Evolutionary conservation across 2,329 filamentous ascomycete genomes (phyloP), one percentile per base, ranked within the genome.

Genomic region (Venturia asperata): DNA sequence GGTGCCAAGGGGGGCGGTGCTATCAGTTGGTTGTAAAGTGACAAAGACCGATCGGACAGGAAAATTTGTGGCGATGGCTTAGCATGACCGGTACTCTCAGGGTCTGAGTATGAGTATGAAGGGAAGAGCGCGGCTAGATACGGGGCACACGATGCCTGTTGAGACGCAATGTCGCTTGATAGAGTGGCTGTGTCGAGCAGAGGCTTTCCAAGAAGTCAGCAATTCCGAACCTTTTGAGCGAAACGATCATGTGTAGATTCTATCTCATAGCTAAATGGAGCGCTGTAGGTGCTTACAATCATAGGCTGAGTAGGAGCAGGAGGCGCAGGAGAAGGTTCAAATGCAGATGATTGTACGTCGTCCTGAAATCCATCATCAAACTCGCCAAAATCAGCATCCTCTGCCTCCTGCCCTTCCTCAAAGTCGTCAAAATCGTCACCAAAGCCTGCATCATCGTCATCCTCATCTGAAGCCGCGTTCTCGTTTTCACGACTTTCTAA

Each of bases 11-110:
- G 92, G 1, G 94, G 94, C 24, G 94, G 93, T 1, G 93, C 93
- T 39, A 97, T 91, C 5, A 99, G 86, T 78, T 99, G 94, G 49
- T 92, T 92, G 94, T 94, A 99, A 42, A 99, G 82, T 0, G 94
- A 97, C 65, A 90, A 87, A 67, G 90, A 95, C 66, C 92, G 87
- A 63, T 92, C 88, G 49, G 91, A 95, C 64, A 91, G 85, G 76
- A 97, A 94, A 62, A 67, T 83, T 81, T 64, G 72, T 69, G 52
- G 69, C 73, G 58, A 74, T 75, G 13, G 74, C 74, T 70, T 69
- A 4, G 69, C 68, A 34, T 24, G 45, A 21, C 69, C 69, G 45
- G 72, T 69, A 65, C 69, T 60, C 66, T 69, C 72, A 17, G 70
- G 67, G 61, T 72, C 72, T 5, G 75, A 76, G 65, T 81, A 79